Base-by-base conservation (phyloP, 75 land plant genomes). In the Chamaecyparis obtusa region DNA sequence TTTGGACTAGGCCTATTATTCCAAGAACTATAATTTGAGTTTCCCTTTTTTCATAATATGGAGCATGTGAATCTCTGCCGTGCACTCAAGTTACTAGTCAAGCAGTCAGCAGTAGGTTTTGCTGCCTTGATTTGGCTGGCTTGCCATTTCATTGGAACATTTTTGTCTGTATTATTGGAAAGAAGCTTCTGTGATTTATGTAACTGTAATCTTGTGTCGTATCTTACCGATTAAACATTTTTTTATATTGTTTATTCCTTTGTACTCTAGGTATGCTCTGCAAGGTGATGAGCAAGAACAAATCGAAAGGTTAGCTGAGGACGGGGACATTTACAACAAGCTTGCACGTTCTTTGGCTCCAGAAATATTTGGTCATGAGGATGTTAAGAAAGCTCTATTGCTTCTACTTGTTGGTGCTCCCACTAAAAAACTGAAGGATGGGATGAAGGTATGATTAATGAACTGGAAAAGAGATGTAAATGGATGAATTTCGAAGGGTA, bases 281-380 rank as follows among this genome's bases (percentile, higher is more conserved):
- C 90, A 88, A 85, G 99, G 88, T 69, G 98, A 93, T 90, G 99
- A 98, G 71, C 94, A 97, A 89, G 97, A 94, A 86, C 88, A 90
- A 83, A 94, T 97, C 75, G 93, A 94, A 39, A 86, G 91, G 46
- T 91, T 98, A 86, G 94, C 97, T 51, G 96, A 95, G 87, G 99
- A 95, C 87, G 99, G 97, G 33, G 96, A 98, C 87, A 97, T 95
- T 24, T 98, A 98, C 57, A 91, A 94, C 46, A 96, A 93, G 88
- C 89, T 98, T 78, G 89, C 99, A 74, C 87, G 90, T 33, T 97
- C 99, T 67, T 90, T 98, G 48, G 99, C 99, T 83, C 99, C 99
- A 71, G 99, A 98, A 89, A 98, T 98, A 75, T 98, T 92, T 94
- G 99, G 99, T 32, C 99, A 98, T 86, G 99, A 98, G 86, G 99